Base-by-base conservation (phyloP, 805 yeast species). In the Spathaspora sp. region DNA sequence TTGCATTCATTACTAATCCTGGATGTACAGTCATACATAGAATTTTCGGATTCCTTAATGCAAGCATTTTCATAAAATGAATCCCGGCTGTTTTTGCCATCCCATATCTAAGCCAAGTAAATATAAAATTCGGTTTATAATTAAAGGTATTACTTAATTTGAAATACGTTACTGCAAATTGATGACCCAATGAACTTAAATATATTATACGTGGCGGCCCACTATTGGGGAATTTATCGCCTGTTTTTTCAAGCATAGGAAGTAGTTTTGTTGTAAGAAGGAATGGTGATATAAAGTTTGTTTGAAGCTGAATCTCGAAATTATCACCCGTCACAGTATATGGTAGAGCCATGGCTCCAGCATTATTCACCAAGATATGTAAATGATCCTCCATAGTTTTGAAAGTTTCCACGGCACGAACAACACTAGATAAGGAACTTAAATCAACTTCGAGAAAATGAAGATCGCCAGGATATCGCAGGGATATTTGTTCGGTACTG, bases 1-100 rank as follows among this genome's bases (percentile, higher is more conserved):
- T 85, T 1, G 96, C 85, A 59, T 84, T 83, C 87, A 89, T 85
- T n/a, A 88, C 89, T 56, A 88, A 78, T 0, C 97, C 97, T 0
- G 96, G 96, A 60, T 89, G 92, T 2, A 88, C 87, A 1, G 89
- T 77, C 38, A 81, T 66, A 52, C 85, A 82, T 39, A 84, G 64
- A 9, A 89, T 73, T 17, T 81, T 76, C 0, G 96, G 94, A 62
- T 87, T 77, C 52, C 83, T 77, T 38, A 81, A 70, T 0, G 93
- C 80, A 19, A 89, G 66, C 64, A 83, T 74, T 57, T 82, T 82
- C 60, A 83, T 78, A 60, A 83, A 80, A 58, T 89, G 97, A 44
- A 89, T 88, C 0, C 88, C 87, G 0, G 87, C 86, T 0, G 87
- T 81, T 61, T 89, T 89, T 12, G 94, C 88, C 66, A 82, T 68